Percentiles rank a stretch among this genome's conserved stretches.
These are phyloP conservation scores for Phellopilus nigrolimitatus DNA, from an alignment of 1,284 basidiomycete species.

Conservation along the genomic window DNA sequence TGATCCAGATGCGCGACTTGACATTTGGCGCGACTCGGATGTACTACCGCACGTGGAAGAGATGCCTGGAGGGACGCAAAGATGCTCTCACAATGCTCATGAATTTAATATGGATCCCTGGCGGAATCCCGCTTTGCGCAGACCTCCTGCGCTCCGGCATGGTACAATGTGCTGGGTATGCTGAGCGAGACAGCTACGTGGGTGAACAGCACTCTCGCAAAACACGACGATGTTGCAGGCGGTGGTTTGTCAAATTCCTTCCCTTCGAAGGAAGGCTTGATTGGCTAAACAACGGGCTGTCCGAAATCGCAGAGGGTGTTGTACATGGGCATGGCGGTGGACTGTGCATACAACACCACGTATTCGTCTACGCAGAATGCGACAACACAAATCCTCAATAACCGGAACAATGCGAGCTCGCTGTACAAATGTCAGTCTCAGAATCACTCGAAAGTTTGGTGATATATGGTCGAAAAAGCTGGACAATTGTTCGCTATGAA, in stretches of 20 bases:
- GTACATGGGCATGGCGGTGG: constrained; percentile 84
- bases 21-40: constrained; percentile 72
- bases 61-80: constrained; percentile 23
- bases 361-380: constrained; percentile 64
- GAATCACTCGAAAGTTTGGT: constrained; percentile 78
- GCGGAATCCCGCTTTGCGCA: constrained; percentile 50
- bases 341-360: constrained; percentile 71
- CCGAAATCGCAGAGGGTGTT: constrained; percentile 71
- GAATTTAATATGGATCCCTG: constrained; percentile 58
- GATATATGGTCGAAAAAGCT: no score
- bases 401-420: constrained; percentile 74
- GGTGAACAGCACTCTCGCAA: constrained; percentile 30
- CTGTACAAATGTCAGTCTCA: constrained; percentile 85
- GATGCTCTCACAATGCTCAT: constrained; percentile 68
- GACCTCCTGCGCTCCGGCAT: constrained; percentile 30
- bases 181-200: constrained; percentile 26
- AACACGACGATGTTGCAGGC: constrained; percentile 55
- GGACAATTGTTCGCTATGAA: no score
- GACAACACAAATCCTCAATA: constrained; percentile 68
- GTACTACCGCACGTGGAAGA: constrained; percentile 50
- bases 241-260: constrained; percentile 56
- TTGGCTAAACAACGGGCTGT: constrained; percentile 70
- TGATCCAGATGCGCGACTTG: constrained; percentile 46
- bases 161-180: constrained; percentile 39
- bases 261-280: constrained; percentile 51